phyloP scores from a whole-genome alignment of 257 asterid species.

The Knoxia roxburghii region DNA sequence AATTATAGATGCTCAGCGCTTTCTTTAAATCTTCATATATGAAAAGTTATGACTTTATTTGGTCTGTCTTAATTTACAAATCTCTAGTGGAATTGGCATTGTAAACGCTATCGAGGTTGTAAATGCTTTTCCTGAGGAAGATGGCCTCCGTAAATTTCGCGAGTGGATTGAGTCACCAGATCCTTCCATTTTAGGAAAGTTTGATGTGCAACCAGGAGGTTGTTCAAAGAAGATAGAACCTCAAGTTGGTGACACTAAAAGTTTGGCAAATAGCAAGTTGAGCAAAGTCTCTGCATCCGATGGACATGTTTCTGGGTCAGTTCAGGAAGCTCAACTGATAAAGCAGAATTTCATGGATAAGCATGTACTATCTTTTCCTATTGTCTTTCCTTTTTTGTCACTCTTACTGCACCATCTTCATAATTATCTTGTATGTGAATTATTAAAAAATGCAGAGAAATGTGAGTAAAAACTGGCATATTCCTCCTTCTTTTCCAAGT shows the following conservation, averaged over 20 bases:
- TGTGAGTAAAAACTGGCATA: conserved; percentile 96
- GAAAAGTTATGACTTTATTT: not conserved
- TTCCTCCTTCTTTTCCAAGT: conserved; percentile 85
- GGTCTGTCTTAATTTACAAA: conserved; percentile 14
- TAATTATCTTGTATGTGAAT: conserved; percentile 14
- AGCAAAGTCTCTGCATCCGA: conserved; percentile 22
- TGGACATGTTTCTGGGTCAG: conserved; percentile 24
- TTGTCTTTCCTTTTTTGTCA: conserved; percentile 13
- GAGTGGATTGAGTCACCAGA: conserved; percentile 98
- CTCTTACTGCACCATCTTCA: conserved; percentile 11
- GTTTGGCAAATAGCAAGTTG: conserved; percentile 24
- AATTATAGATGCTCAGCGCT: not conserved
- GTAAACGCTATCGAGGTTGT: conserved; percentile 95
- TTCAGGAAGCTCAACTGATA: conserved; percentile 33
- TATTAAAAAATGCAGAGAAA: conserved; percentile 54
- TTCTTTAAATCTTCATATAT: not conserved
- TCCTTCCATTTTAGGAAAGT: conserved; percentile 72
- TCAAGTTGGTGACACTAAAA: conserved; percentile 27
- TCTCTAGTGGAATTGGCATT: conserved; percentile 82
- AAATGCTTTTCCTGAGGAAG: conserved; percentile 85
- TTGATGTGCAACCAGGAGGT: conserved; percentile 38
- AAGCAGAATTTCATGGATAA: conserved; percentile 75
- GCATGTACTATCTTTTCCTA: conserved; percentile 46
- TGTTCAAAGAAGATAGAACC: conserved; percentile 40
- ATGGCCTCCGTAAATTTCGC: conserved; percentile 76